These are phyloP conservation scores for Tetrapisispora arboricola DNA, from an alignment of 805 yeast genomes.

Conservation along the genomic window DNA sequence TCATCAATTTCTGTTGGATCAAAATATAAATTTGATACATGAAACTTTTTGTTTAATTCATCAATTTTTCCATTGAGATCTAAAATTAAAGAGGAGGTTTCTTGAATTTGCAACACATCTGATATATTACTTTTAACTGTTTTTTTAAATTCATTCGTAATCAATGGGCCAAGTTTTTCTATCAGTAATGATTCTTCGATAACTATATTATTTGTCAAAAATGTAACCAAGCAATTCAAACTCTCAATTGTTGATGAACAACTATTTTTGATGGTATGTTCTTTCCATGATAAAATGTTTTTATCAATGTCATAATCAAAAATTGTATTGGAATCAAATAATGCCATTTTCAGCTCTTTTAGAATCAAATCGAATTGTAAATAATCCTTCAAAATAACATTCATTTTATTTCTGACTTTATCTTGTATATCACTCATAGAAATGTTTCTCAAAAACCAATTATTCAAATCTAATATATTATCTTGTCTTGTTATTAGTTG, in stretches of 20 bases:
- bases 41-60: conserved; percentile 6
- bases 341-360: conserved; percentile 9
- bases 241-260: conserved; percentile 4
- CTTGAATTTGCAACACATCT: conserved; percentile 8
- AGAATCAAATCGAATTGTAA: conserved; percentile 9
- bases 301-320: conserved; percentile 4
- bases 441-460: conserved; percentile 22
- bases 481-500: conserved; percentile 11
- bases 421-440: conserved; percentile 17
- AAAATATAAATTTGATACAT: conserved; percentile 10
- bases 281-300: conserved; percentile 1
- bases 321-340: conserved; percentile 11
- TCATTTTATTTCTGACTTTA: conserved; percentile 11
- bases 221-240: conserved; percentile 6
- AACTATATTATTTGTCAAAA: conserved; percentile 1
- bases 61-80: conserved; percentile 8
- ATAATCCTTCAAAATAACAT: conserved; percentile 10
- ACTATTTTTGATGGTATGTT: not conserved
- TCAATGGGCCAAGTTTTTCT: conserved; percentile 10
- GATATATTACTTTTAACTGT: conserved; percentile 17
- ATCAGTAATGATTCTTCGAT: not conserved
- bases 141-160: conserved; percentile 19
- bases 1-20: conserved; percentile 10
- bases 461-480: conserved; percentile 9
- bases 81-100: conserved; percentile 3